Evolutionary conservation across 768 basidiomycete species (phyloP).

Genomic region (Hygrophorus russula): DNA sequence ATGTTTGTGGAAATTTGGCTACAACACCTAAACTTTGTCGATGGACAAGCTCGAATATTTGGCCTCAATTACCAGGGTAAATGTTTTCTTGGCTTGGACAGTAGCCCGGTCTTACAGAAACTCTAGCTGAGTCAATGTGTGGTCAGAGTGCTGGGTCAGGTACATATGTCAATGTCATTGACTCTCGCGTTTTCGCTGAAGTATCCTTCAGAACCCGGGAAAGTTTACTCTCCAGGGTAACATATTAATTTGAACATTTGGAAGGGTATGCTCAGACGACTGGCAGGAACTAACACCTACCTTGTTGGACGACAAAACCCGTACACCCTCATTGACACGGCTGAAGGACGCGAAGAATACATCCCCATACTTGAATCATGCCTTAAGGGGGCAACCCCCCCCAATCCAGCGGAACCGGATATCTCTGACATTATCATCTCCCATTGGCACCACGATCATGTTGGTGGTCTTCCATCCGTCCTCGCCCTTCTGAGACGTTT

Average conservation of each 20-base stretch:
- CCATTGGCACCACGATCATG: conserved; percentile 86
- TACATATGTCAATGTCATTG: conserved; percentile 17
- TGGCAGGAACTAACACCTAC: conserved; percentile 81
- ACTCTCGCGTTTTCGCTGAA: background rate
- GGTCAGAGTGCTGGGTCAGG: conserved; percentile 67
- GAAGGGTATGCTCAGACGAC: background rate
- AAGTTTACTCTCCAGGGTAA: conserved; percentile 81
- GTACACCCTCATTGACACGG: conserved; percentile 76
- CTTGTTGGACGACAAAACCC: conserved; percentile 61
- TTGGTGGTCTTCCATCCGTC: conserved; percentile 63
- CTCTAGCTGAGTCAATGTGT: conserved; percentile 58
- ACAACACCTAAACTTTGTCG: background rate
- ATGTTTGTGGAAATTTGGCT: background rate
- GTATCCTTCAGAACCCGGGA: conserved; percentile 59
- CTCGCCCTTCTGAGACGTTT: conserved; percentile 50
- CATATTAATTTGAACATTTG: background rate
- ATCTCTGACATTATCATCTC: conserved; percentile 88
- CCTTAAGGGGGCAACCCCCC: conserved; percentile 27
- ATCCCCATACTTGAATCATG: conserved; percentile 53
- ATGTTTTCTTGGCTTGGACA: conserved; percentile 6
- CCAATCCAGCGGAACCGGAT: conserved; percentile 33
- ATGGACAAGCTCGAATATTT: conserved; percentile 11
- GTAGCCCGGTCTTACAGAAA: background rate
- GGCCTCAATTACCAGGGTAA: conserved; percentile 39
- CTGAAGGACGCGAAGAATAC: conserved; percentile 62